Evolutionary conservation across 208 protist genomes (phyloP).

Genomic region (Leishmania lainsoni): DNA sequence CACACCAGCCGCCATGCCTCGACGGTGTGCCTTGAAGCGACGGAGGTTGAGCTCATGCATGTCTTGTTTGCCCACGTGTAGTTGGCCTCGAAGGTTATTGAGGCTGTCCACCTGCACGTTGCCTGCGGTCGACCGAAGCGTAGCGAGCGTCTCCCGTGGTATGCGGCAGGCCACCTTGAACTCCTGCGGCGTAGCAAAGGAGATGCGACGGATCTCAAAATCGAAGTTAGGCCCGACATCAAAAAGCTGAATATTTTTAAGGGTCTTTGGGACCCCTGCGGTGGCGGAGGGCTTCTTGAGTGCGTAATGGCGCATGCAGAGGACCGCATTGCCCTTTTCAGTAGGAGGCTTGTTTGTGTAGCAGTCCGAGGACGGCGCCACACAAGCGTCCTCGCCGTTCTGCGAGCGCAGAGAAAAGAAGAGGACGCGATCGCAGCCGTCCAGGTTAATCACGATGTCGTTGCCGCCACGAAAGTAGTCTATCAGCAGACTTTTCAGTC

Average conservation of each 20-base stretch:
- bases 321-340: slow-evolving; percentile 56
- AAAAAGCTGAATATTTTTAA: slow-evolving; percentile 65
- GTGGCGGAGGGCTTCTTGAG: slow-evolving; percentile 70
- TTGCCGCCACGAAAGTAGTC: slow-evolving; percentile 87
- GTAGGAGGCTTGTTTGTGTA: slow-evolving; percentile 57
- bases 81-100: slow-evolving; percentile 80
- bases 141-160: slow-evolving; percentile 61
- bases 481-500: slow-evolving; percentile 83
- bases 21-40: slow-evolving; percentile 82
- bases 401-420: slow-evolving; percentile 75
- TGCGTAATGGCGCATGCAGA: slow-evolving; percentile 88
- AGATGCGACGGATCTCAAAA: slow-evolving; percentile 71
- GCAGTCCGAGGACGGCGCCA: slow-evolving; percentile 74
- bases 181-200: slow-evolving; percentile 75
- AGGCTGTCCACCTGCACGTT: slow-evolving; percentile 79
- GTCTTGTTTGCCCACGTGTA: slow-evolving; percentile 86
- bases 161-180: slow-evolving; percentile 78
- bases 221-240: slow-evolving; percentile 90
- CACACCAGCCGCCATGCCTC: slow-evolving; percentile 1
- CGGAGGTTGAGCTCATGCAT: slow-evolving; percentile 75
- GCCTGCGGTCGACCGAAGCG: slow-evolving; percentile 56
- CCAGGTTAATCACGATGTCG: slow-evolving; percentile 66
- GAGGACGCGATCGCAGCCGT: slow-evolving; percentile 83
- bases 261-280: slow-evolving; percentile 38
- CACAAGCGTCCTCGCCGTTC: slow-evolving; percentile 75